Evolutionary conservation across 768 basidiomycete species (phyloP), one percentile per base, ranked within the genome.

Genomic region (Hysterangium stoloniferum): DNA sequence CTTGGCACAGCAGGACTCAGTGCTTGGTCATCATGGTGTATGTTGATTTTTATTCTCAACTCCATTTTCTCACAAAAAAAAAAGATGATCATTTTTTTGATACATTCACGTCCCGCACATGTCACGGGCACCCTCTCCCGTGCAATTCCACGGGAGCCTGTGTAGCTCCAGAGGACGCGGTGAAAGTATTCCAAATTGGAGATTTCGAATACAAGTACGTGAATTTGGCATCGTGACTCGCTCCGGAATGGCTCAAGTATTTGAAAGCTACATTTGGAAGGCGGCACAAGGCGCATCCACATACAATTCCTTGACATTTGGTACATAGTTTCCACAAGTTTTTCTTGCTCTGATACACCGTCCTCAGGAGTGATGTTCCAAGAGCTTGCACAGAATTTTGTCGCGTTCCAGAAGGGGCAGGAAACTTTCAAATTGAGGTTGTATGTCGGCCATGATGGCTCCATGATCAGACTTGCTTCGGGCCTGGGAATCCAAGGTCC

Each of bases 81-180:
- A 4, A 52, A 72, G 71, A 73, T 53, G 71, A 76, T 49, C 75
- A 75, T 51, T 76, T 69, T 62, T 76, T 76, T 57, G 75, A 76
- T 56, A 71, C 71, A n/a, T 73, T 76, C 58, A 69, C 64, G 15
- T 72, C 75, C 3, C 61, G 75, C 41, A 74, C 71, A 1, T 76
- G 74, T 54, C 59, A 72, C 48, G 69, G 68, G 1, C 71, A 72
- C 48, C 59, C 67, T 0, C 59, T 76, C 12, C 74, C 74, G 0
- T 76, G 74, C 52, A 76, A 74, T 50, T 49, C 61, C 8, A 64
- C 60, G 3, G 69, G 71, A 3, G 58, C 58, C 0, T 76, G 74
- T 52, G 66, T 77, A 22, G 64, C 68, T 2, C 62, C 65, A 20
- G 64, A 62, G 24, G 74, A 76, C 42, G 64, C 62, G 6, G 58